A percentile compares a stretch with the other conserved stretches of the same genome.
Evolutionary conservation across 495 filamentous ascomycete species (phyloP).

Genomic region (Pyronema omphalodes): DNA sequence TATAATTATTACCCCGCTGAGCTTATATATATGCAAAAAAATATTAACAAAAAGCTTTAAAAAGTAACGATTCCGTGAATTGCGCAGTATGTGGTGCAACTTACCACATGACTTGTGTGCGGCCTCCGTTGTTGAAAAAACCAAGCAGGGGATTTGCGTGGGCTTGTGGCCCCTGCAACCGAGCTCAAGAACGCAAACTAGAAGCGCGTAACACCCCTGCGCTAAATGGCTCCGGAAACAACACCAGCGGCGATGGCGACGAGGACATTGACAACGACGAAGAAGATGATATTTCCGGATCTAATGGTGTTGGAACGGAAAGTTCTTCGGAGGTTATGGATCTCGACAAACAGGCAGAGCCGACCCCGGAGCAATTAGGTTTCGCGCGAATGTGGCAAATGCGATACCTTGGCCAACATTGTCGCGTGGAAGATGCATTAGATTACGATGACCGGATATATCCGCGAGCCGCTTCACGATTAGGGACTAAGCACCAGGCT

Average conservation of each 20-base stretch:
- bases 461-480: slow-evolving; percentile 77
- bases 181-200: slow-evolving; percentile 77
- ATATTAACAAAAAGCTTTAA: background rate
- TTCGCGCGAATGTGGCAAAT: slow-evolving; percentile 92
- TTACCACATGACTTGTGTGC: slow-evolving; percentile 97
- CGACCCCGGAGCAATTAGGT: slow-evolving; percentile 75
- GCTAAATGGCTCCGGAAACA: slow-evolving; percentile 30
- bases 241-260: slow-evolving; percentile 42
- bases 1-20: slow-evolving; percentile 1
- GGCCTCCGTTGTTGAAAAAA: slow-evolving; percentile 82
- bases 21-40: background rate
- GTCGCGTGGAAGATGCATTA: slow-evolving; percentile 83
- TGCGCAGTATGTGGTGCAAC: slow-evolving; percentile 88
- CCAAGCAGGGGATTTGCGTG: slow-evolving; percentile 95
- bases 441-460: slow-evolving; percentile 98
- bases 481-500: slow-evolving; percentile 86
- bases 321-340: slow-evolving; percentile 34
- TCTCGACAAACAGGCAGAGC: slow-evolving; percentile 29
- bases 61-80: slow-evolving; percentile 81
- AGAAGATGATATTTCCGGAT: slow-evolving; percentile 46
- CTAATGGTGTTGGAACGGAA: slow-evolving; percentile 31
- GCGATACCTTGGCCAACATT: slow-evolving; percentile 89
- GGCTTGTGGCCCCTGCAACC: slow-evolving; percentile 90
- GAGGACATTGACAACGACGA: slow-evolving; percentile 61
- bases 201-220: slow-evolving; percentile 78